Percentiles rank a stretch among this genome's conserved stretches.
These are phyloP conservation scores for Myxozyma mucilagina DNA, from an alignment of 805 yeast genomes.

Conservation along the genomic window DNA sequence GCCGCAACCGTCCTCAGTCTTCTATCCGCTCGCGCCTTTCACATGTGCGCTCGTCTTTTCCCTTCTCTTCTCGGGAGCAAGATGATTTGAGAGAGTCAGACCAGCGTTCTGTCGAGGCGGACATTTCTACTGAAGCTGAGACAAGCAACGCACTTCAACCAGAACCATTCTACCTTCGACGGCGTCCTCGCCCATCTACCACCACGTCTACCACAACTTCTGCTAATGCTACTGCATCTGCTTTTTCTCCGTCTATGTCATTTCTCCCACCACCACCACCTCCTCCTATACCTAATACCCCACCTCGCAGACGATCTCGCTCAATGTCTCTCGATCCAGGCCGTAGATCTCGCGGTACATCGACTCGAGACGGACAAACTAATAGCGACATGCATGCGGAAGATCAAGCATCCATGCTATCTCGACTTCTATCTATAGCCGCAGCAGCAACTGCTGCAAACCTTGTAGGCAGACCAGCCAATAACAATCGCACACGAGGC, in stretches of 20 bases:
- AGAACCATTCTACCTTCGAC: constrained; percentile 29
- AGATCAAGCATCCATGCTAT: constrained; percentile 47
- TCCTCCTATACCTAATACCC: not conserved
- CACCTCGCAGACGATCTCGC: constrained; percentile 6
- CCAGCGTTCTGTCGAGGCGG: not conserved
- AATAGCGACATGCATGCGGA: constrained; percentile 28
- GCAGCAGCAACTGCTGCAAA: constrained; percentile 49
- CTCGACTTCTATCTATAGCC: constrained; percentile 48
- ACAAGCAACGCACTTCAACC: constrained; percentile 17
- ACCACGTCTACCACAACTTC: constrained; percentile 14
- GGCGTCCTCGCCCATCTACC: constrained; percentile 25
- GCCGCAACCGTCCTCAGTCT: not conserved
- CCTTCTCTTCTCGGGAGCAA: not conserved
- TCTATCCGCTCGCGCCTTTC: constrained; percentile 19
- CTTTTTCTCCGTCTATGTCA: constrained; percentile 7
- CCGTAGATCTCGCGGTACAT: not conserved
- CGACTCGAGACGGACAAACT: constrained; percentile 28
- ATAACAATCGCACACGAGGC: not conserved
- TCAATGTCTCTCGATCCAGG: not conserved
- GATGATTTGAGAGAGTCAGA: no score
- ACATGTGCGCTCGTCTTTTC: constrained; percentile 16
- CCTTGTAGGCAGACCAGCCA: constrained; percentile 37
- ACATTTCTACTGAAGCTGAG: not conserved
- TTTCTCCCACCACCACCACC: constrained; percentile 4
- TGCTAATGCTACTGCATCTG: constrained; percentile 11